Evolutionary conservation across 371 early-diverging fungal species (phyloP), one percentile per base, ranked within the genome.

Genomic region (Gilbertella persicaria): DNA sequence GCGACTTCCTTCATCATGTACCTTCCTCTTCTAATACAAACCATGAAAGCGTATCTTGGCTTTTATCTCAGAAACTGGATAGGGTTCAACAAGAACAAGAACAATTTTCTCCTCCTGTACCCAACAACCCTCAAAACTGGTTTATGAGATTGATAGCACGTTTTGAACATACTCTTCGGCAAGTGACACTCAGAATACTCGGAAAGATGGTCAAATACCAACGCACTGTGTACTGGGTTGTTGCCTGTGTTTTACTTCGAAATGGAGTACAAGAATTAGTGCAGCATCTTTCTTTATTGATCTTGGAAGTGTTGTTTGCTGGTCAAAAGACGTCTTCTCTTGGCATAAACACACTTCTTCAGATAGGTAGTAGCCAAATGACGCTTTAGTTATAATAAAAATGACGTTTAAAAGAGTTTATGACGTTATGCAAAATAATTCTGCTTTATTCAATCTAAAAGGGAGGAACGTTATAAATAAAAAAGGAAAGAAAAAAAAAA

Each of bases 161-260:
- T 25, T 47, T 46, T 26, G 44, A 62, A 41, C 26, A 33, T 30
- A 21, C 30, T 4, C 25, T 37, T 6, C 40, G 36, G 4, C 23
- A 47, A 10, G 12, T 58, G 4, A 47, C 57, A n/a, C 26, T 53
- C 9, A 42, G 50, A 19, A n/a, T 56, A 1, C 23, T 62, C 16
- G 55, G 36, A 14, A 61, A 65, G 42, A 36, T 62, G 14, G 20
- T 67, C n/a, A 43, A 41, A 35, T 70, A 70, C 26, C 47, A 60
- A 17, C 46, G 53, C 7, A 69, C 62, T 17, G 42, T 73, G 0
- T 74, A 64, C 35, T 74, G 75, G 75, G 42, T 74, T 16, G 24
- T 59, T 9, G 64, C 66, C 1, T 68, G 66, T 40, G 33, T 74
- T 17, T 33, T 71, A 12, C 38, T 74, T 23, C 42, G 71, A 28